Base-by-base conservation (phyloP, 2,329 filamentous ascomycete species). In the Fusarium papillatum region DNA sequence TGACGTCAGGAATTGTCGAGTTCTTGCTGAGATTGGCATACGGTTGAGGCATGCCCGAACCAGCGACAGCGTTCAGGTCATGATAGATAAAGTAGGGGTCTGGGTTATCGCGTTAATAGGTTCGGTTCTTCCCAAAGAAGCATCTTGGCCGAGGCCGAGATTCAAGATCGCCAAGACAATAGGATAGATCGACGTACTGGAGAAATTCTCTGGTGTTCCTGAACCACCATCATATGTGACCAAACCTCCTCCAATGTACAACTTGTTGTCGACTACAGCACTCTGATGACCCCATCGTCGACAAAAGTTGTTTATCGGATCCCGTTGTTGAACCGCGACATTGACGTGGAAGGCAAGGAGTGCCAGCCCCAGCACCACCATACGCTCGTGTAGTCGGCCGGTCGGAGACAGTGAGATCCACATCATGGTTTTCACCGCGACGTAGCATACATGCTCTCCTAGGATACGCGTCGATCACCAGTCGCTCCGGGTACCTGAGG, bases 241-340 rank as follows among this genome's bases (percentile, higher is more conserved):
- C 66, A 89, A 83, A 7, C 91, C 91, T 43, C 91, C 91, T 77
- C 93, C 91, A 64, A 93, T 90, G 79, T 91, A 93, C 24, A 93
- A 83, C 72, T 86, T 88, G 50, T 87, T 82, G 79, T 92, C 90
- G 57, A 93, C 86, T 13, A 92, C 85, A 9, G 91, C 86, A 10
- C 90, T 90, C 79, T 92, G 90, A 79, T 93, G 91, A 55, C 88
- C 89, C 82, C 87, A 90, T 69, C 87, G 83, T 57, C 88, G 83
- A 75, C 88, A 90, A 68, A 89, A 92, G 80, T 90, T 86, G 29
- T 82, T 84, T 61, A 92, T 83, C 6, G 89, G 89, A 76, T 92
- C 86, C 68, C 86, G 81, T 71, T 88, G 85, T 64, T 83, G 84
- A 43, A 80, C 70, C 29, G 77, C 66, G 36, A 78, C 43, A 38